Conservation (phyloP, 2,329 filamentous ascomycete species). For the Stachybotrys echinatus region DNA sequence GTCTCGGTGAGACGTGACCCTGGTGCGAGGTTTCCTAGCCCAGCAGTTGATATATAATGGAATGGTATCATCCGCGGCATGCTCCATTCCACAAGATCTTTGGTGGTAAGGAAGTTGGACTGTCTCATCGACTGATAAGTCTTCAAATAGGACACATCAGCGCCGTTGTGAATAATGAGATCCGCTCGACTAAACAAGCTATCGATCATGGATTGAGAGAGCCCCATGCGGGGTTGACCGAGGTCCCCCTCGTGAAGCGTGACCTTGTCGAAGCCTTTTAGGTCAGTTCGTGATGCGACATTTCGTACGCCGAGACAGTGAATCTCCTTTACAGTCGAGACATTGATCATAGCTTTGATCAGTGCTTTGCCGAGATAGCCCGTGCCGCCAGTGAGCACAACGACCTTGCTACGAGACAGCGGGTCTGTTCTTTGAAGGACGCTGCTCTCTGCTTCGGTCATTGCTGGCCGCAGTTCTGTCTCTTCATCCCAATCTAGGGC, state of each 20-base stretch:
- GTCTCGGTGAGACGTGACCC: background rate
- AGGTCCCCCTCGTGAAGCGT: slow-evolving; percentile 31
- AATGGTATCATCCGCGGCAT: slow-evolving; percentile 17
- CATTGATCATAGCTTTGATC: slow-evolving; percentile 25
- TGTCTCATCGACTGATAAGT: slow-evolving; percentile 18
- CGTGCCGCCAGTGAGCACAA: slow-evolving; percentile 12
- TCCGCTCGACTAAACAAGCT: slow-evolving; percentile 25
- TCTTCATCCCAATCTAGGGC: slow-evolving; percentile 17
- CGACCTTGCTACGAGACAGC: background rate
- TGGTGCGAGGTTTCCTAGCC: background rate
- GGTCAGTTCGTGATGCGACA: too few species aligned
- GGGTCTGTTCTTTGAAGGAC: too few species aligned
- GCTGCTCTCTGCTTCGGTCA: too few species aligned
- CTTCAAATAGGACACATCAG: slow-evolving; percentile 26
- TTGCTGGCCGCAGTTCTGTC: slow-evolving; percentile 2
- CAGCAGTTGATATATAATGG: slow-evolving; percentile 27
- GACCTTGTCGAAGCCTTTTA: slow-evolving; percentile 19
- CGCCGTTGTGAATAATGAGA: slow-evolving; percentile 46
- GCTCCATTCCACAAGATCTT: slow-evolving; percentile 13
- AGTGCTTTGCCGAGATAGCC: slow-evolving; percentile 19
- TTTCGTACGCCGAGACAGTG: slow-evolving; percentile 38
- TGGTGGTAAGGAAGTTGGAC: slow-evolving; percentile 22
- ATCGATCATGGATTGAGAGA: slow-evolving; percentile 21
- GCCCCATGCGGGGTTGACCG: slow-evolving; percentile 25
- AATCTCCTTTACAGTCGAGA: slow-evolving; percentile 26